Base-by-base conservation (phyloP, 768 basidiomycete genomes). In the Podaxis sp. region DNA sequence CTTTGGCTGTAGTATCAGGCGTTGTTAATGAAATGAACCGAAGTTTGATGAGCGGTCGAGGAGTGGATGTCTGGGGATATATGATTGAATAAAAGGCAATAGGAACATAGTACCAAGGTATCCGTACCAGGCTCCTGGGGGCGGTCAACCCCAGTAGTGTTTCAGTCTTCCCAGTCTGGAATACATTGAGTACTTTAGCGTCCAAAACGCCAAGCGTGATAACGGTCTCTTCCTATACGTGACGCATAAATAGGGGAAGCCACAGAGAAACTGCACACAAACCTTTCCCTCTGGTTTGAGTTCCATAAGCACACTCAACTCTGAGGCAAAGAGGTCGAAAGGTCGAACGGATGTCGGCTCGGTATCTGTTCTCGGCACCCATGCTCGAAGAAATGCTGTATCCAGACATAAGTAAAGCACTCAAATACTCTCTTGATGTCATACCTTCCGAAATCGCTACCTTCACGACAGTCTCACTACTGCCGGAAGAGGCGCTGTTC, bases 251-350 rank as follows among this genome's bases (percentile, higher is more conserved):
- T 36, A 44, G 21, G 14, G 16, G n/a, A 27, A 6, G 32, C 14
- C 11, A 2, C 14, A 16, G 47, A 44, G 23, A 37, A 53, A 18
- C n/a, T 11, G 13, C 11, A 18, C 3, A 70, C 75, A 52, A 62
- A 91, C 92, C 81, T 83, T 88, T 57, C 86, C 89, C 59, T 88
- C 83, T 0, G 86, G 82, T 66, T 87, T 88, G 9, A 89, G 67
- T 69, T 93, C 89, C 0, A 92, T 65, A 7, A 86, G 53, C 4
- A 48, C 52, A 61, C 53, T 54, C 18, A 61, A 25, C 18, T 61
- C 59, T 13, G 59, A 61, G 14, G 46, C 37, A 27, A 37, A 42
- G 13, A 64, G 10, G 46, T 62, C 58, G 28, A 64, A 62, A 7
- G 64, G 64, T n/a, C 61, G 61, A 21, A 57, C 37, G 40, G 50